Evolutionary conservation across 768 basidiomycete genomes (phyloP).

Genomic region (Filobasidium floriforme): DNA sequence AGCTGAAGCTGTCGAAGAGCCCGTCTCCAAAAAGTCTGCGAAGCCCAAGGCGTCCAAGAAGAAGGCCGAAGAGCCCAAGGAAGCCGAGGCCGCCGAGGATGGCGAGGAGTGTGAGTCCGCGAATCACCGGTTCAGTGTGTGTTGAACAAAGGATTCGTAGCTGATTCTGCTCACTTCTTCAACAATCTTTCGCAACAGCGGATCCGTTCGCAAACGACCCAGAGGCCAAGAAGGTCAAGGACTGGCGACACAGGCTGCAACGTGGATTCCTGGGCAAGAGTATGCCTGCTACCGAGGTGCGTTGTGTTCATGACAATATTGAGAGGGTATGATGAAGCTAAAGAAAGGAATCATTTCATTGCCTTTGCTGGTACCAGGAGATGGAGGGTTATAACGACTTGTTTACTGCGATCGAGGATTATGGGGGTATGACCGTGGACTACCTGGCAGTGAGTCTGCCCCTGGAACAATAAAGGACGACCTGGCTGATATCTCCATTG

Average conservation of each 20-base stretch:
- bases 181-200: not conserved
- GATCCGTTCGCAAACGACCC: constrained; percentile 48
- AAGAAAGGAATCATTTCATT: constrained; percentile 11
- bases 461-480: not conserved
- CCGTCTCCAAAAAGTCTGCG: constrained; percentile 18
- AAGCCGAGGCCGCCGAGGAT: constrained; percentile 1
- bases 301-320: constrained; percentile 27
- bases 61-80: constrained; percentile 9
- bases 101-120: not conserved
- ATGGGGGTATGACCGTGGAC: constrained; percentile 67
- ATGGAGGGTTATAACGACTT: constrained; percentile 66
- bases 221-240: constrained; percentile 67
- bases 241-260: constrained; percentile 88
- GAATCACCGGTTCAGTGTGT: too few relatives aligned
- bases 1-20: not conserved
- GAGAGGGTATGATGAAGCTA: constrained; percentile 11
- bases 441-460: constrained; percentile 57
- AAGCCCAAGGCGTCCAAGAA: constrained; percentile 21
- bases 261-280: constrained; percentile 63
- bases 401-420: constrained; percentile 68
- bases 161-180: not conserved
- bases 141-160: not conserved
- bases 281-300: constrained; percentile 60
- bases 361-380: constrained; percentile 50
- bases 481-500: too few relatives aligned